Evolutionary conservation across 2,329 filamentous ascomycete species (phyloP).

Genomic region (Penicillium concentricum): DNA sequence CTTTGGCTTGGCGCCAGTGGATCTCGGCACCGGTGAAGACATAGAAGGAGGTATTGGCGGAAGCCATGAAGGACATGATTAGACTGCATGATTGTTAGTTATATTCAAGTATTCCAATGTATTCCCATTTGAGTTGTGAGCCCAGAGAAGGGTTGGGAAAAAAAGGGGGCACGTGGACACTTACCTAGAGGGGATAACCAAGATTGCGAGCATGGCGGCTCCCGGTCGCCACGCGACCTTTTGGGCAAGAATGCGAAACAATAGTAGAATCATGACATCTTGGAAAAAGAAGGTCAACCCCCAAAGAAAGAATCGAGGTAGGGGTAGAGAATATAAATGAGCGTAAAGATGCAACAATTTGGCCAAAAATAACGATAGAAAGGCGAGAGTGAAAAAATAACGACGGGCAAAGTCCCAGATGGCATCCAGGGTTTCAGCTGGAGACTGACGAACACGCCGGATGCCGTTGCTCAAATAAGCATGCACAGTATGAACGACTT

Average conservation of each 20-base stretch:
- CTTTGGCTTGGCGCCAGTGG: constrained; percentile 36
- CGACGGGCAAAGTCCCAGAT: constrained; percentile 31
- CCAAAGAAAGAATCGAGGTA: constrained; percentile 25
- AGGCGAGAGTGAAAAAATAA: constrained; percentile 31
- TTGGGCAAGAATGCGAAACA: constrained; percentile 24
- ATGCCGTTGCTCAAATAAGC: constrained; percentile 11
- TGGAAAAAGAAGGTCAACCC: constrained; percentile 32
- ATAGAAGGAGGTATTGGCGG: constrained; percentile 36
- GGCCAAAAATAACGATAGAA: constrained; percentile 27
- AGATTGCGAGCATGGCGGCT: constrained; percentile 19
- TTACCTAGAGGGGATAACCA: constrained; percentile 32
- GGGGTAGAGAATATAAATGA: constrained; percentile 27
- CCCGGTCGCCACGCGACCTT: constrained; percentile 22
- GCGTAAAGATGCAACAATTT: constrained; percentile 31
- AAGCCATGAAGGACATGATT: constrained; percentile 33
- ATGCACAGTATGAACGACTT: constrained; percentile 10
- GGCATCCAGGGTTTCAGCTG: constrained; percentile 18
- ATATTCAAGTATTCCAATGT: background rate
- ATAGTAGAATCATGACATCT: constrained; percentile 28
- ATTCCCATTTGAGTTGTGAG: too few relatives aligned
- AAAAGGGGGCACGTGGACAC: constrained; percentile 4
- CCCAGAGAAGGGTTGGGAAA: too few relatives aligned
- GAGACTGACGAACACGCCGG: constrained; percentile 10
- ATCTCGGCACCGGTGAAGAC: constrained; percentile 37
- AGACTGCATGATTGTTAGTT: constrained; percentile 19